Percentiles rank a stretch among this genome's conserved stretches.
phyloP scores from a whole-genome alignment of 805 yeast species.

The Torulaspora indica region DNA sequence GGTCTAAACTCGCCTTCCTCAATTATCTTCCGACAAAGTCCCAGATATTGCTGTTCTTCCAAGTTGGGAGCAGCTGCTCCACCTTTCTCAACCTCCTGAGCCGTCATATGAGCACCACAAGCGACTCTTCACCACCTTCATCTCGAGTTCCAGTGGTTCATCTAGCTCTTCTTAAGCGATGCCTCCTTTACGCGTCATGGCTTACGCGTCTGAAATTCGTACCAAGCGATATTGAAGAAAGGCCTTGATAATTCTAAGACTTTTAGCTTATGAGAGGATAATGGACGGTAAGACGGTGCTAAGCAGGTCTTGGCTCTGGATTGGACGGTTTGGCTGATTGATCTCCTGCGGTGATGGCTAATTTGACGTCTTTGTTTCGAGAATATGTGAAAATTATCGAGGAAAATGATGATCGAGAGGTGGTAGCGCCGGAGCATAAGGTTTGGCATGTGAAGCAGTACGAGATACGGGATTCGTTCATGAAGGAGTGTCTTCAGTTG shows the following conservation, averaged over 20 bases:
- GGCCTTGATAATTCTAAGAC: neutral
- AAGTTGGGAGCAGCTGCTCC: constrained; percentile 29
- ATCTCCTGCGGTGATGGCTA: constrained; percentile 21
- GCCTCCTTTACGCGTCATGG: neutral
- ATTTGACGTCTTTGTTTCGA: constrained; percentile 29
- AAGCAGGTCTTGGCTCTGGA: neutral
- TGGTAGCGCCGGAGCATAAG: neutral
- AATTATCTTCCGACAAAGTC: constrained; percentile 71
- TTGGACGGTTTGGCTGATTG: neutral
- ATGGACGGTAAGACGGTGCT: neutral
- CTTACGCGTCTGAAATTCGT: neutral
- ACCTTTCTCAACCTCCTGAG: constrained; percentile 8
- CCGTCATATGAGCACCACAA: constrained; percentile 8
- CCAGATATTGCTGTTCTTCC: constrained; percentile 84
- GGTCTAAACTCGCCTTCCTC: constrained; percentile 85
- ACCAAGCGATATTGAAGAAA: no score
- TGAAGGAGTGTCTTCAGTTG: constrained; percentile 31
- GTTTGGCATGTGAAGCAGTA: constrained; percentile 3
- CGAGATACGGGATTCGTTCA: constrained; percentile 29
- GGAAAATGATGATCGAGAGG: constrained; percentile 11
- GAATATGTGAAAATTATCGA: constrained; percentile 29
- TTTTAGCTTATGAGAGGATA: neutral
- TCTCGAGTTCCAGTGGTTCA: neutral
- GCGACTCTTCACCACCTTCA: neutral
- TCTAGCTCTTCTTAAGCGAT: neutral